phyloP scores from a whole-genome alignment of 768 basidiomycete genomes.

The Tulasnella sp. region DNA sequence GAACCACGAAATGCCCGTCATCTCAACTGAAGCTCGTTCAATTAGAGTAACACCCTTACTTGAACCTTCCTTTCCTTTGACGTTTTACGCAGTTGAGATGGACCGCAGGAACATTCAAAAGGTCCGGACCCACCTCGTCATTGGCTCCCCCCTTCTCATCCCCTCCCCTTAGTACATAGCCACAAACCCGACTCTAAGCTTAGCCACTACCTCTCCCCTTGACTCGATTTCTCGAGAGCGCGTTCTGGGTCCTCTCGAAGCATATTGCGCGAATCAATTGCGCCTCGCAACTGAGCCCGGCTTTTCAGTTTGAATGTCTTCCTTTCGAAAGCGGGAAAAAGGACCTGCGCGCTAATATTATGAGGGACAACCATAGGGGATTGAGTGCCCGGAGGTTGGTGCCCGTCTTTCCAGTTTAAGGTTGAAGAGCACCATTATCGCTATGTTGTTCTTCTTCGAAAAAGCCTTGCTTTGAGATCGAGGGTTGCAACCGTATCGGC shows the following conservation, averaged over 20 bases:
- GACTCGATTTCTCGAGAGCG: not conserved
- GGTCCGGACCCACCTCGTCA: not conserved
- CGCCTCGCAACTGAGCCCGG: not conserved
- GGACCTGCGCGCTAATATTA: no score
- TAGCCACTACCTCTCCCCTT: not conserved
- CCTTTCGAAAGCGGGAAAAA: not conserved
- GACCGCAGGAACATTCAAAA: not conserved
- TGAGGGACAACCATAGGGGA: no score
- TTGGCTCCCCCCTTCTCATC: no score
- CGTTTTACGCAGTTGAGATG: not conserved
- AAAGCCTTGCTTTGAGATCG: not conserved
- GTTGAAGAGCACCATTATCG: no score
- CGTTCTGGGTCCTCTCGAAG: no score
- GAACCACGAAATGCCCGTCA: not conserved
- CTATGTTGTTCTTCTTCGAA: not conserved
- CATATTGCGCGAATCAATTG: no score
- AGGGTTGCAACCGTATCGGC: not conserved
- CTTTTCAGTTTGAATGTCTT: not conserved
- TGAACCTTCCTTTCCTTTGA: no score
- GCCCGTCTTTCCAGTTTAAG: no score
- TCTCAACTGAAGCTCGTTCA: not conserved
- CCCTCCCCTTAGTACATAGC: not conserved
- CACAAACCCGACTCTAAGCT: not conserved
- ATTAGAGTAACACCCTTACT: no score
- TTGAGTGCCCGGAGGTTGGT: not conserved